Base-by-base conservation (phyloP, 805 yeast genomes). In the Yamadazyma paraphyllophila region DNA sequence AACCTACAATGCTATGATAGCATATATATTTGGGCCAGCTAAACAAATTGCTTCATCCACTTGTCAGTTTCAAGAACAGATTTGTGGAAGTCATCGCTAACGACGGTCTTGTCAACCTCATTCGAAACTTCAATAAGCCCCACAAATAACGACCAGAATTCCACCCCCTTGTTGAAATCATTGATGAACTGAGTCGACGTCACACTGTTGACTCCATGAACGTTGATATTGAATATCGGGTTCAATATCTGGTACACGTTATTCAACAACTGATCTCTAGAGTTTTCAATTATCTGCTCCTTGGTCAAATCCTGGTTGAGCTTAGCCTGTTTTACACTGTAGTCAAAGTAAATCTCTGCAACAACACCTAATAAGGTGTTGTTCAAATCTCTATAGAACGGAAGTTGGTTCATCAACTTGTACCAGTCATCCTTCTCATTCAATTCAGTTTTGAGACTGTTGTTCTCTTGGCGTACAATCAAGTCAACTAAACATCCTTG, bases 341-440 rank as follows among this genome's bases (percentile, higher is more conserved):
- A 66, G 46, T 77, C 81, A 36, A 81, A 72, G 52, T 76, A 80
- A 14, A 77, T 66, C 55, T 81, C 81, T 5, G 77, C 67, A 3
- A 83, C 69, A 9, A 85, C 73, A 7, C 87, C 92, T 55, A 82
- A 60, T 11, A 85, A 67, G 1, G 88, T 81, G 56, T 75, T 83
- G 48, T 87, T 83, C 27, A 80, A 61, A 35, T 70, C 68, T 24
- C 59, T 61, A 47, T 71, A 76, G 57, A 86, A 88, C 9, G 96
- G 96, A 41, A 85, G 56, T 48, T 77, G 72, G 10, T 65, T 55
- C 2, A 80, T 77, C 36, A 89, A 62, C 7, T 66, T 50, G 39
- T 72, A 66, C 96, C 96, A 89, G 2, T 77, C 75, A 13, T 58
- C 50, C 51, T 74, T 78, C 4, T 67, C 58, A 3, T 48, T 45